Evolutionary conservation across 2,329 filamentous ascomycete genomes (phyloP), one percentile per base, ranked within the genome.

Genomic region (Nothopassalora personata): DNA sequence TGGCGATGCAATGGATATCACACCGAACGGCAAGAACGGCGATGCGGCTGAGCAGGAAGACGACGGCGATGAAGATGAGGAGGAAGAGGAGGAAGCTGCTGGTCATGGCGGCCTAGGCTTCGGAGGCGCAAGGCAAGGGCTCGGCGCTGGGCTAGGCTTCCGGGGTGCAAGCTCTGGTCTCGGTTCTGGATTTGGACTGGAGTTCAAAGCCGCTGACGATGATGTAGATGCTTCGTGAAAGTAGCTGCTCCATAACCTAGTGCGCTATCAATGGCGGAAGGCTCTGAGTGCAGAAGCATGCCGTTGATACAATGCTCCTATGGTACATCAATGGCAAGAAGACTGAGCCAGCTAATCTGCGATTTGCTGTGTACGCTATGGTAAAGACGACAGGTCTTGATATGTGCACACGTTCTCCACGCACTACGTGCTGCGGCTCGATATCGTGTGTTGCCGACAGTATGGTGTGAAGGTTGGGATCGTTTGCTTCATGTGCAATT

Each of bases 51-150:
- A 58, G 13, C 62, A 62, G 7, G 59, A 64, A 2, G 62, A 63
- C 13, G 61, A 67, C 10, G 60, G 59, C 13, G 59, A 60, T 9
- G 65, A 66, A 4, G 64, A 63, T 3, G 62, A 63, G 6, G 65
- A 66, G 7, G 57, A 58, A 6, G 62, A 64, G 36, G 58, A 54
- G 28, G 49, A 36, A 23, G 49, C 60, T 43, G 55, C 59, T 52
- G 48, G 46, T 27, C 60, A 59, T 33, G 53, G 58, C 15, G 64
- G 63, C 3, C 55, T 66, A 5, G 64, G 61, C 10, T 64, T 64
- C 49, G 58, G 58, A 31, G 54, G 39, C 45, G 50, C 54, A 10
- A 60, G 59, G 52, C 39, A 34, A 15, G 58, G 64, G 43, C 58
- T 60, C 15, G 57, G 48, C 28, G 59, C 58, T 46, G 64, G 62